Conservation (phyloP, 2,329 filamentous ascomycete genomes). For the Xylaria sp. region DNA sequence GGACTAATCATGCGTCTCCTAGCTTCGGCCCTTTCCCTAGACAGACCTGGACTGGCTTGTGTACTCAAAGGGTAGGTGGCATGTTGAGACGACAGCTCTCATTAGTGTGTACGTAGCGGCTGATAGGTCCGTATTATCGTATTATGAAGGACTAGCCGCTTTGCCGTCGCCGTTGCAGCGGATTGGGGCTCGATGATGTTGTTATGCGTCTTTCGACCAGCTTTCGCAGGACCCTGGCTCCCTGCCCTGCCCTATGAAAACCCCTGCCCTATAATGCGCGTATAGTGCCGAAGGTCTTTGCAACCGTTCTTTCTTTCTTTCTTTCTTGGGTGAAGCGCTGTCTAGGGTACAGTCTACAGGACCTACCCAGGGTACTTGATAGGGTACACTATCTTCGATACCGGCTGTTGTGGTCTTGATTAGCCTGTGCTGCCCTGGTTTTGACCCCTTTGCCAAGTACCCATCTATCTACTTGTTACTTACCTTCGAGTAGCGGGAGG, state of each 20-base stretch:
- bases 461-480: not conserved
- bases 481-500: not conserved
- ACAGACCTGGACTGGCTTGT: not conserved
- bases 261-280: slow-evolving; percentile 11
- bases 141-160: slow-evolving; percentile 23
- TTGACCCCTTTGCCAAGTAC: slow-evolving; percentile 10
- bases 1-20: slow-evolving; percentile 20
- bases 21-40: slow-evolving; percentile 33
- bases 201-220: slow-evolving; percentile 26
- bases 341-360: not conserved
- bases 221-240: slow-evolving; percentile 23
- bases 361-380: not conserved
- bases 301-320: not conserved
- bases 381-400: not conserved
- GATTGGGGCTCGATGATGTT: slow-evolving; percentile 33
- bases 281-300: not conserved
- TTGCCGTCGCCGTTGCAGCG: slow-evolving; percentile 22
- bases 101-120: slow-evolving; percentile 9
- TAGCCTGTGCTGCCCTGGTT: slow-evolving; percentile 1
- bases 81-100: slow-evolving; percentile 10
- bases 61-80: slow-evolving; percentile 25
- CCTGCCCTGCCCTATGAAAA: slow-evolving; percentile 34
- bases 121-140: slow-evolving; percentile 28
- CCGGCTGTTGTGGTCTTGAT: not conserved
- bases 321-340: not conserved